Conservation (phyloP, 805 yeast genomes). For the Yarrowia keelungensis region DNA sequence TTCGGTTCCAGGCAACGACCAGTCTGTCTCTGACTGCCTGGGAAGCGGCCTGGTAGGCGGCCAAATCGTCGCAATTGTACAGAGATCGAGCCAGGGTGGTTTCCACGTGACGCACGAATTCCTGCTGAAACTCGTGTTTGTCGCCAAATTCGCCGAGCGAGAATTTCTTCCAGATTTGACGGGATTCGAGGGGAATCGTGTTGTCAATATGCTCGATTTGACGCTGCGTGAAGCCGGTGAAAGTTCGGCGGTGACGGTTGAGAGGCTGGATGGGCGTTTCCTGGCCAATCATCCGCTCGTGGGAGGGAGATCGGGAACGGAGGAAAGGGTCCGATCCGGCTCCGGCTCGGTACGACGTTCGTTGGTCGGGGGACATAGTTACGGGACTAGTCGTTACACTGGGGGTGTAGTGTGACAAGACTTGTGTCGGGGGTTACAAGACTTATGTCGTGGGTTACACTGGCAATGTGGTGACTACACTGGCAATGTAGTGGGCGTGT, state of each 20-base stretch:
- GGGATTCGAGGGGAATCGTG: conserved; percentile 76
- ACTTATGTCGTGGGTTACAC: too few species aligned
- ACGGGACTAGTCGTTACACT: too few species aligned
- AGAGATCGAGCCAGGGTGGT: conserved; percentile 88
- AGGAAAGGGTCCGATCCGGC: conserved; percentile 26
- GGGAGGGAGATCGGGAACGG: conserved; percentile 14
- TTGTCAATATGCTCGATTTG: conserved; percentile 85
- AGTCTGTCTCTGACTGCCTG: conserved; percentile 78
- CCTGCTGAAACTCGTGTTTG: conserved; percentile 66
- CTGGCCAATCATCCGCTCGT: conserved; percentile 23
- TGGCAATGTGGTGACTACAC: too few species aligned
- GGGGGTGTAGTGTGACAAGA: too few species aligned
- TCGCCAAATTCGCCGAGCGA: conserved; percentile 60
- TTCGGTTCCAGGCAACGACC: conserved; percentile 87
- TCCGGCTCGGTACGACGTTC: conserved; percentile 31
- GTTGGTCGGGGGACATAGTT: neutral
- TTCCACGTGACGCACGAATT: conserved; percentile 85
- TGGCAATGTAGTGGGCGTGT: too few species aligned
- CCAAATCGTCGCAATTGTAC: conserved; percentile 89
- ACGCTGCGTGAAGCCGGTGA: conserved; percentile 90
- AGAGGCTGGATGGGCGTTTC: conserved; percentile 16
- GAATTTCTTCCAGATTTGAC: conserved; percentile 78
- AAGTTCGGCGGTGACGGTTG: conserved; percentile 60
- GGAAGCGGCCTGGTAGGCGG: conserved; percentile 91
- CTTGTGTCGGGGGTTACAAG: too few species aligned